These are phyloP conservation scores for Nidula microcarpa DNA, from an alignment of 768 basidiomycete genomes.

Conservation along the genomic window DNA sequence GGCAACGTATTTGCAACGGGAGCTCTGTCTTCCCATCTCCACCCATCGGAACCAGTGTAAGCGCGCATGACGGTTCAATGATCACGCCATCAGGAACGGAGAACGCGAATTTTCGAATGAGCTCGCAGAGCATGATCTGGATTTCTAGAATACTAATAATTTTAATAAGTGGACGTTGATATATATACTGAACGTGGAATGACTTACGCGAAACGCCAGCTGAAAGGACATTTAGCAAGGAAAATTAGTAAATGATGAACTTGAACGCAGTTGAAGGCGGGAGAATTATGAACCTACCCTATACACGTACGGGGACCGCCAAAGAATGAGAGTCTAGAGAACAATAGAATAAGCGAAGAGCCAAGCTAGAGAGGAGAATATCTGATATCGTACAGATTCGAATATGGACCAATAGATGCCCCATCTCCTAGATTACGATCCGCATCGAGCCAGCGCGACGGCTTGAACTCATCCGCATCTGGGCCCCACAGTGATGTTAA, in stretches of 20 bases:
- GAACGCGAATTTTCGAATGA: neutral
- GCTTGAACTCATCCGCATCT: constrained; percentile 3
- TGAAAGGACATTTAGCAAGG: neutral
- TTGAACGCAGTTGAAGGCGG: neutral
- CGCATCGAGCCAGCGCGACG: constrained; percentile 1
- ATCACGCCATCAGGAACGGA: neutral
- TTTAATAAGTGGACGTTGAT: neutral
- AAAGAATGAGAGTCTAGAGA: neutral
- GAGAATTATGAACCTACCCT: neutral
- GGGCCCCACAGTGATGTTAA: constrained; percentile 2
- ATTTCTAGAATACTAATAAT: neutral
- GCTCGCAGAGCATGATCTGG: neutral
- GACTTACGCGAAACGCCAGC: neutral
- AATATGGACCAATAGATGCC: neutral
- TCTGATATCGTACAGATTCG: neutral
- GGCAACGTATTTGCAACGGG: no score
- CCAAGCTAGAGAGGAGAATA: neutral
- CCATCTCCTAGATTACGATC: neutral
- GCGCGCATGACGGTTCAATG: neutral
- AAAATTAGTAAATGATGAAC: neutral
- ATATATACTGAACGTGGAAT: neutral
- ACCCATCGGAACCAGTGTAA: neutral
- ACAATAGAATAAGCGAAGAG: neutral
- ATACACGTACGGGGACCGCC: neutral
- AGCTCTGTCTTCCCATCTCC: no score